Percentiles rank a stretch among this genome's conserved stretches.
Conservation (phyloP, 2,329 filamentous ascomycete species). For the Pyrenophora graminea region DNA sequence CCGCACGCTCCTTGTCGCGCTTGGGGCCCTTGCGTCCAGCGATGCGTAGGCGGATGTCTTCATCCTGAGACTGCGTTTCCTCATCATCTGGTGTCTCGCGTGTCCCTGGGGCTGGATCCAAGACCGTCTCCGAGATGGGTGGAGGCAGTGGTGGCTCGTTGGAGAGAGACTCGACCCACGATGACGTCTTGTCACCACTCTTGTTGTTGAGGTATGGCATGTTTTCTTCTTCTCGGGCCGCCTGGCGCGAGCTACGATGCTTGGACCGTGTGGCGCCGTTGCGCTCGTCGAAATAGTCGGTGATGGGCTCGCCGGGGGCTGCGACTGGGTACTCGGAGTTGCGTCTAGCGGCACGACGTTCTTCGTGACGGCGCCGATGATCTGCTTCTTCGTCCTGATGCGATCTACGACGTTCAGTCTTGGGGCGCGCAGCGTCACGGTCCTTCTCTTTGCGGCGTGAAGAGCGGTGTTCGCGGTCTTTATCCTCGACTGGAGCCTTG, state of each 20-base stretch:
- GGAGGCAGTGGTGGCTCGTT: slow-evolving; percentile 53
- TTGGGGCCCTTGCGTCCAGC: slow-evolving; percentile 35
- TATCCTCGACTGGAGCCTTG: slow-evolving; percentile 38
- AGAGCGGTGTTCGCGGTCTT: slow-evolving; percentile 42
- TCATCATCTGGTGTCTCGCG: slow-evolving; percentile 37
- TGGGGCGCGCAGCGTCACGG: slow-evolving; percentile 35
- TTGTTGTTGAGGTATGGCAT: slow-evolving; percentile 43
- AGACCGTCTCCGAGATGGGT: slow-evolving; percentile 52
- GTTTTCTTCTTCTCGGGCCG: slow-evolving; percentile 36
- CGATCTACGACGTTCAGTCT: slow-evolving; percentile 41
- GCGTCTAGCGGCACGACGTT: slow-evolving; percentile 47
- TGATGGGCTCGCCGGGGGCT: slow-evolving; percentile 44
- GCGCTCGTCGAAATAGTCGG: slow-evolving; percentile 52
- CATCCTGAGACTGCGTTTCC: slow-evolving; percentile 45
- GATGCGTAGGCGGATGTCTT: slow-evolving; percentile 46
- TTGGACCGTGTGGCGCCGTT: slow-evolving; percentile 38
- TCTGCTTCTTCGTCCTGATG: slow-evolving; percentile 45
- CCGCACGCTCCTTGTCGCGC: slow-evolving; percentile 37
- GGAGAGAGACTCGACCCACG: slow-evolving; percentile 54
- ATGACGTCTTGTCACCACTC: slow-evolving; percentile 54
- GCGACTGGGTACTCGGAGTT: slow-evolving; percentile 39
- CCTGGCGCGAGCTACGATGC: slow-evolving; percentile 35
- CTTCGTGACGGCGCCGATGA: slow-evolving; percentile 49
- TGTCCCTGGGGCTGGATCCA: slow-evolving; percentile 45
- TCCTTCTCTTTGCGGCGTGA: slow-evolving; percentile 44